phyloP scores from a whole-genome alignment of 805 yeast species.

The Candida orba region DNA sequence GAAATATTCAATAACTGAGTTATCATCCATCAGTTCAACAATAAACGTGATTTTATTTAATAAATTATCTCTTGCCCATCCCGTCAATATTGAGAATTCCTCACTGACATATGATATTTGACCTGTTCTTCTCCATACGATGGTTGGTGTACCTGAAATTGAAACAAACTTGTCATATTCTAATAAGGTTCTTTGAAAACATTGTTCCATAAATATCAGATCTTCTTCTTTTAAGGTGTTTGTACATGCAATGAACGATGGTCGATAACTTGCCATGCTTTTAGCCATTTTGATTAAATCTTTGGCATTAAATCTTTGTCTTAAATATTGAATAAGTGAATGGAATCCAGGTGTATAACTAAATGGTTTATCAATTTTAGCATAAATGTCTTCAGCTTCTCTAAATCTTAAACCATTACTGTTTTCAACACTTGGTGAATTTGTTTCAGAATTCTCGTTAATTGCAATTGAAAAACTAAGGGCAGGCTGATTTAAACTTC shows the following conservation, averaged over 20 bases:
- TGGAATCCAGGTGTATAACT: constrained; percentile 90
- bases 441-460: constrained; percentile 12
- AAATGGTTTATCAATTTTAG: constrained; percentile 67
- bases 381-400: constrained; percentile 77
- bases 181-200: constrained; percentile 84
- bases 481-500: constrained; percentile 5
- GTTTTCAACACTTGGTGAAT: constrained; percentile 3
- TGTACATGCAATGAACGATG: constrained; percentile 89
- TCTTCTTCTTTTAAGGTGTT: constrained; percentile 86
- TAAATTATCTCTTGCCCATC: constrained; percentile 74
- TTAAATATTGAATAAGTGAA: constrained; percentile 64
- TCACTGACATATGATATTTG: constrained; percentile 94
- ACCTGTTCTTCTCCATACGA: constrained; percentile 94
- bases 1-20: constrained; percentile 81
- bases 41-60: constrained; percentile 64
- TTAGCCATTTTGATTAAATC: constrained; percentile 78
- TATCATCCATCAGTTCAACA: constrained; percentile 79
- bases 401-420: constrained; percentile 37
- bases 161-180: constrained; percentile 83
- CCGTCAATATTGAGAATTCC: constrained; percentile 85
- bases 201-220: constrained; percentile 90
- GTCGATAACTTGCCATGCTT: constrained; percentile 84
- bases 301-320: constrained; percentile 58
- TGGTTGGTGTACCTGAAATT: constrained; percentile 87
- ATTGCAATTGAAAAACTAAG: constrained; percentile 25